Evolutionary conservation across 2,329 filamentous ascomycete genomes (phyloP).

Genomic region (Microdochium trichocladiopsis): DNA sequence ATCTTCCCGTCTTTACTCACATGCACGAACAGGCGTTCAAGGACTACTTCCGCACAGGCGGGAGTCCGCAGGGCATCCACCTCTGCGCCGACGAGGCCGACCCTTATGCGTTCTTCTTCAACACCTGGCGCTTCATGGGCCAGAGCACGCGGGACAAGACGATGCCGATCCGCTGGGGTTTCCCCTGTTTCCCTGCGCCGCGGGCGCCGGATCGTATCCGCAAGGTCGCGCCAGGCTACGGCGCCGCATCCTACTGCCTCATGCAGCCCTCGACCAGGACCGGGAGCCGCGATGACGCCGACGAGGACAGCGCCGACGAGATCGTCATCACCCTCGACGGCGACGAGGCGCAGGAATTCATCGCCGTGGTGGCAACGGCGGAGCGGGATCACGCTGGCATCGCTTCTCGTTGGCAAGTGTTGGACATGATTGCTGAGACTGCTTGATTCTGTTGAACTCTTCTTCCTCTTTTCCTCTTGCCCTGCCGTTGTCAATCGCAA

Average conservation of each 20-base stretch:
- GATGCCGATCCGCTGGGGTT: background rate
- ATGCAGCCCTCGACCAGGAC: background rate
- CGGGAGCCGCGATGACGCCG: background rate
- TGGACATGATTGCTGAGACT: background rate
- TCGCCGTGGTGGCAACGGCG: background rate
- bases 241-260: background rate
- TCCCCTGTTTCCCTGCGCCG: background rate
- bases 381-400: background rate
- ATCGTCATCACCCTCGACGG: background rate
- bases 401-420: background rate
- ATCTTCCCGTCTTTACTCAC: background rate
- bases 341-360: background rate
- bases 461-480: background rate
- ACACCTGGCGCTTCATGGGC: background rate
- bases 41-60: background rate
- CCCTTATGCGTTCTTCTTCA: background rate
- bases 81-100: background rate
- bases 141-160: background rate
- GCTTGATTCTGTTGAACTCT: background rate
- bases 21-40: background rate
- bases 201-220: background rate
- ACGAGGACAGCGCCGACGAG: background rate
- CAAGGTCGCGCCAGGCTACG: background rate
- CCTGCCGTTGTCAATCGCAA: background rate
- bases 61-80: background rate